Percentiles rank a stretch among this genome's conserved stretches.
Conservation (phyloP, 2,329 filamentous ascomycete species). For the Paecilomyces sp. region DNA sequence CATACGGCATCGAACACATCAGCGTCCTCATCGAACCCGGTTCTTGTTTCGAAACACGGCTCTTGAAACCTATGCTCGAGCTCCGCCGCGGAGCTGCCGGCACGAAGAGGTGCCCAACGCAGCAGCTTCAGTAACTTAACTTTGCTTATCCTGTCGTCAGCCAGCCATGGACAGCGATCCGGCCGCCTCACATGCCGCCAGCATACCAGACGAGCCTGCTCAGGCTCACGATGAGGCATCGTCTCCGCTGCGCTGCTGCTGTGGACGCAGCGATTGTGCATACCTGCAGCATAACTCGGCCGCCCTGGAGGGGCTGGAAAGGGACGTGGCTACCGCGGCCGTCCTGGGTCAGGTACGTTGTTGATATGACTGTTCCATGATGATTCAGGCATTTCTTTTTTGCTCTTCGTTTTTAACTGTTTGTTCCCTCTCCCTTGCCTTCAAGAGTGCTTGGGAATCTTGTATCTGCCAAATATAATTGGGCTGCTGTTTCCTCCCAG, state of each 20-base stretch:
- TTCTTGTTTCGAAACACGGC: background rate
- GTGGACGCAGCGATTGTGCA: constrained; percentile 70
- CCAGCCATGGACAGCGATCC: constrained; percentile 9
- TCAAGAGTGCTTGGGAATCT: constrained; percentile 4
- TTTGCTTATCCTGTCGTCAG: background rate
- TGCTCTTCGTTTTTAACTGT: too few species aligned
- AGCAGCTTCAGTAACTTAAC: background rate
- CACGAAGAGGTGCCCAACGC: background rate
- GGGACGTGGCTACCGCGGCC: constrained; percentile 79
- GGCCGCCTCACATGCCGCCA: constrained; percentile 13
- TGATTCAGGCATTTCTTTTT: too few species aligned
- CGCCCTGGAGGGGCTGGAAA: constrained; percentile 73
- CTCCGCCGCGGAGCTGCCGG: background rate
- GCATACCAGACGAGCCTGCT: constrained; percentile 20
- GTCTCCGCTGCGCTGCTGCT: constrained; percentile 61
- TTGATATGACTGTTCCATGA: constrained; percentile 10
- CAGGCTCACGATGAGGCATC: constrained; percentile 4
- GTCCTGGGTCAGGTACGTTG: constrained; percentile 81
- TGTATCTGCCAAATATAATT: background rate
- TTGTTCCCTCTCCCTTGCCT: constrained; percentile 2
- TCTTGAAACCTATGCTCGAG: background rate
- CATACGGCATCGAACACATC: background rate
- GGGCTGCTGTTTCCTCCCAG: background rate
- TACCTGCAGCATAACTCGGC: constrained; percentile 74
- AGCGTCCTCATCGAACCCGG: background rate